A percentile compares a stretch with the other conserved stretches of the same genome.
Conservation (phyloP, 1,139 yeast genomes). For the Yamadazyma spencermartinsiae region DNA sequence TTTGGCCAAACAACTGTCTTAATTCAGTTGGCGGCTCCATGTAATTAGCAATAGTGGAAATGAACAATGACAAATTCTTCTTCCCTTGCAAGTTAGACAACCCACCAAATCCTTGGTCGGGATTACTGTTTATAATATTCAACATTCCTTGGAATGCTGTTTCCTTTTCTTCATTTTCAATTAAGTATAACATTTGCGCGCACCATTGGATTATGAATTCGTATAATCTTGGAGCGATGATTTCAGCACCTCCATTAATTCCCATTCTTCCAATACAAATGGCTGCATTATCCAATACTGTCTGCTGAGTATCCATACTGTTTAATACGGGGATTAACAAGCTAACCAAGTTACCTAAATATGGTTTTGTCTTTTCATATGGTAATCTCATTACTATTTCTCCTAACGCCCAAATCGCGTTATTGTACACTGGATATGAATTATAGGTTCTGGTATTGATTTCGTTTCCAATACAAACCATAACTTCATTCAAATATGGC, state of each 20-base stretch:
- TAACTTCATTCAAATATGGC: slow-evolving; percentile 58
- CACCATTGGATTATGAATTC: slow-evolving; percentile 69
- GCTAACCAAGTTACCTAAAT: slow-evolving; percentile 55
- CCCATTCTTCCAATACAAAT: slow-evolving; percentile 92
- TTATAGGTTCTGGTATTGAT: slow-evolving; percentile 50
- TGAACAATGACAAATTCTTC: slow-evolving; percentile 53
- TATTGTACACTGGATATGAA: slow-evolving; percentile 71
- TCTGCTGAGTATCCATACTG: slow-evolving; percentile 54
- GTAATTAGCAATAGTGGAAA: slow-evolving; percentile 67
- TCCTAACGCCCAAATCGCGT: slow-evolving; percentile 94
- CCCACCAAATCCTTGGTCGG: slow-evolving; percentile 59
- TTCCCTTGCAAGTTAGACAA: slow-evolving; percentile 46
- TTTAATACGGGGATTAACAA: slow-evolving; percentile 66
- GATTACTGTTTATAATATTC: slow-evolving; percentile 61
- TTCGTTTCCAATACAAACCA: slow-evolving; percentile 70
- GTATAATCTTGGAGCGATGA: slow-evolving; percentile 54
- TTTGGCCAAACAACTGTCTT: slow-evolving; percentile 42
- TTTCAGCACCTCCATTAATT: slow-evolving; percentile 57
- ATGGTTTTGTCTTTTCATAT: slow-evolving; percentile 55
- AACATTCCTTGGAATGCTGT: slow-evolving; percentile 79
- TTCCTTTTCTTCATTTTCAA: slow-evolving; percentile 80
- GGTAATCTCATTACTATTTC: slow-evolving; percentile 70
- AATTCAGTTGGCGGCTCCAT: slow-evolving; percentile 50
- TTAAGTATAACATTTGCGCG: slow-evolving; percentile 58
- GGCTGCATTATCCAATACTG: slow-evolving; percentile 87